These are phyloP conservation scores for Vitis vinifera DNA, from an alignment of 164 flowering plant species.

Conservation along the genomic window ASM3070453v1 NC_081808.1:18874501-18875000, in stretches of 20 bases:
- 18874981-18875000: slow-evolving; percentile 74
- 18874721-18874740: slow-evolving; percentile 70
- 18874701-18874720: slow-evolving; percentile 92
- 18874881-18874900: slow-evolving; percentile 80
- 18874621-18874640: slow-evolving; percentile 74
- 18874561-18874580: slow-evolving; percentile 71
- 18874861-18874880: slow-evolving; percentile 51
- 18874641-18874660: slow-evolving; percentile 64
- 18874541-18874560: slow-evolving; percentile 64
- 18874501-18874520: slow-evolving; percentile 47
- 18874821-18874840: slow-evolving; percentile 15
- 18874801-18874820: slow-evolving; percentile 42
- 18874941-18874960: slow-evolving; percentile 68
- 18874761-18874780: slow-evolving; percentile 72
- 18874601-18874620: slow-evolving; percentile 76
- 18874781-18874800: slow-evolving; percentile 17
- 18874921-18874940: slow-evolving; percentile 30
- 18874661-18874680: slow-evolving; percentile 68
- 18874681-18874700: slow-evolving; percentile 79
- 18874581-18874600: slow-evolving; percentile 69
- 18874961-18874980: slow-evolving; percentile 85
- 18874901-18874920: slow-evolving; percentile 53
- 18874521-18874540: slow-evolving; percentile 64
- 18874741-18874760: slow-evolving; percentile 80
- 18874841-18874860: slow-evolving; percentile 15